A percentile compares a stretch with the other conserved stretches of the same genome.
Evolutionary conservation across 2,329 filamentous ascomycete genomes (phyloP).

Genomic region (Diaporthe sp.): DNA sequence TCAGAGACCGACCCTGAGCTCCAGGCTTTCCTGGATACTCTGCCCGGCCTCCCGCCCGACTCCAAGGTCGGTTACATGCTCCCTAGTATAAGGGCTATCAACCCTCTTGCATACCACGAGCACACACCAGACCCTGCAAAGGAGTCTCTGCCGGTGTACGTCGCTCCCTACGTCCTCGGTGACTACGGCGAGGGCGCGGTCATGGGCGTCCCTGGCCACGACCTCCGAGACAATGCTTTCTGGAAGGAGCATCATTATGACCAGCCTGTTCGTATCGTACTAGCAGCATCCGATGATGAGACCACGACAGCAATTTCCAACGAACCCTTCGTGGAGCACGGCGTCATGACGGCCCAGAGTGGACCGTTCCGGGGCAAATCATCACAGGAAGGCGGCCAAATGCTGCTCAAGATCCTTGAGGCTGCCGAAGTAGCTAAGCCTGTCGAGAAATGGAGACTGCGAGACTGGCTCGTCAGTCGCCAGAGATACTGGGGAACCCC

Average conservation of each 20-base stretch:
- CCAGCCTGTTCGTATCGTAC: constrained; percentile 73
- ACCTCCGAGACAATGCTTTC: constrained; percentile 82
- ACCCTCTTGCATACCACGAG: constrained; percentile 73
- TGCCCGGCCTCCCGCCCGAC: constrained; percentile 68
- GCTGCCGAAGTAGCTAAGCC: constrained; percentile 70
- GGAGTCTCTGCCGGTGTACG: constrained; percentile 79
- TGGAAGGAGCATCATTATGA: constrained; percentile 79
- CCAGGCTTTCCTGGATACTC: constrained; percentile 75
- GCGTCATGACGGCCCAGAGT: constrained; percentile 76
- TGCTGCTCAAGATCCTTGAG: constrained; percentile 71
- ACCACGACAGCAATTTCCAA: constrained; percentile 58
- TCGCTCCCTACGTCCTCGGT: constrained; percentile 86
- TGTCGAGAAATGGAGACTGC: constrained; percentile 82
- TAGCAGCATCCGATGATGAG: constrained; percentile 66
- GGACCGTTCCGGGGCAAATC: constrained; percentile 74
- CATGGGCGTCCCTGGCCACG: constrained; percentile 93
- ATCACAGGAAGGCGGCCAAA: constrained; percentile 73
- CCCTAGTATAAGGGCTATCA: constrained; percentile 71
- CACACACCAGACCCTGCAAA: constrained; percentile 65
- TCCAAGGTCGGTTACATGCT: constrained; percentile 79
- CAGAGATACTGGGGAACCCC: constrained; percentile 94
- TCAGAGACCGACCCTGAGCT: constrained; percentile 73
- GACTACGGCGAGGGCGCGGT: constrained; percentile 91
- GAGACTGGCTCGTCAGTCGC: constrained; percentile 93
- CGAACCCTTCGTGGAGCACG: constrained; percentile 74